These are phyloP conservation scores for Trichoderma lentiforme DNA, from an alignment of 2,329 filamentous ascomycete species.

Conservation along the genomic window DNA sequence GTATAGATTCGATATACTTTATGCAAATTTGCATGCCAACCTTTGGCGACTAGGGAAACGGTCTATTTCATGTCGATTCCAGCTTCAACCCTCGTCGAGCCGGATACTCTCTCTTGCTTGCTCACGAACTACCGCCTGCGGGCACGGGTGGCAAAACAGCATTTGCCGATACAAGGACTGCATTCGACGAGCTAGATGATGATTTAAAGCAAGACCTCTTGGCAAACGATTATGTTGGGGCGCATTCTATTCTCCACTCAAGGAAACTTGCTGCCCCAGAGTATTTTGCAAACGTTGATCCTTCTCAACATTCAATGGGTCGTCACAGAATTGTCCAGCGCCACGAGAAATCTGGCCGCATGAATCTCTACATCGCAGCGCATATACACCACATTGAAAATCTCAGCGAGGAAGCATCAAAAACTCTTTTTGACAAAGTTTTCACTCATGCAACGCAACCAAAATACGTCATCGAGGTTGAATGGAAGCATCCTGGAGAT, in stretches of 20 bases:
- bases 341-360: constrained; percentile 50
- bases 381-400: constrained; percentile 52
- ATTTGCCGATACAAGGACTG: constrained; percentile 51
- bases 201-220: constrained; percentile 30
- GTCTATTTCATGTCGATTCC: constrained; percentile 53
- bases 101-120: constrained; percentile 49
- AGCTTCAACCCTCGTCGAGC: constrained; percentile 54
- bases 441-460: constrained; percentile 46
- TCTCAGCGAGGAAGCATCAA: constrained; percentile 35
- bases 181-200: constrained; percentile 44
- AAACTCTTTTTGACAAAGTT: constrained; percentile 38
- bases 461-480: constrained; percentile 41
- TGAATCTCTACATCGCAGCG: constrained; percentile 52
- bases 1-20: background rate
- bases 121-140: constrained; percentile 46
- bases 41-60: constrained; percentile 38
- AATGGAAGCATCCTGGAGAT: background rate
- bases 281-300: constrained; percentile 45
- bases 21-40: background rate
- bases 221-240: constrained; percentile 44
- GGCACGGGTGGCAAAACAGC: constrained; percentile 49
- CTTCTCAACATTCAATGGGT: constrained; percentile 35
- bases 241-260: constrained; percentile 51
- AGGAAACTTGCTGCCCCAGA: constrained; percentile 50
- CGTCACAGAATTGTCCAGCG: constrained; percentile 49